These are phyloP conservation scores for Rhizophagus clarus DNA, from an alignment of 192 early-diverging fungal species.

Conservation along the genomic window DNA sequence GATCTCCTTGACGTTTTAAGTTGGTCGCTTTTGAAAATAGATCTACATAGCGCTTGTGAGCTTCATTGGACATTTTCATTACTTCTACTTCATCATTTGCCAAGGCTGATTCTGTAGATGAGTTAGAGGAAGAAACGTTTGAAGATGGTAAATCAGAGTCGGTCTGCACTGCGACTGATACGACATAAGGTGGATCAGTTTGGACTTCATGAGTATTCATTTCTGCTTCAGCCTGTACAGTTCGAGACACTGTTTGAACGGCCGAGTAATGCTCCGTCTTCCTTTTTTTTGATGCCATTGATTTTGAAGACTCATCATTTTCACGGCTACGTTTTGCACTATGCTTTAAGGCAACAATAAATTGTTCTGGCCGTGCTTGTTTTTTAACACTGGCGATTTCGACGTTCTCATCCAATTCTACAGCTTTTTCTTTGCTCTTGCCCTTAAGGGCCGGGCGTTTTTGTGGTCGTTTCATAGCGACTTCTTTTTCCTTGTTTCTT, in stretches of 20 bases:
- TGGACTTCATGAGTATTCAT: not conserved
- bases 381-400: not conserved
- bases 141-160: not conserved
- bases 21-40: not conserved
- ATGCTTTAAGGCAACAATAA: not conserved
- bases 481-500: not conserved
- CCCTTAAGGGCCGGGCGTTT: not conserved
- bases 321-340: not conserved
- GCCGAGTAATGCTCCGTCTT: not conserved
- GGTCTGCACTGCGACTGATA: not conserved
- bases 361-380: not conserved
- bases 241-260: not conserved
- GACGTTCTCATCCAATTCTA: not conserved
- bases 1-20: not conserved
- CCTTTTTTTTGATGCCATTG: not conserved
- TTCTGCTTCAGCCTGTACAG: not conserved
- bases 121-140: not conserved
- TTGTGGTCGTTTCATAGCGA: not conserved
- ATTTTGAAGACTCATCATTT: not conserved
- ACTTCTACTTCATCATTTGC: not conserved
- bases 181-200: not conserved
- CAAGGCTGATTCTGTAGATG: not conserved
- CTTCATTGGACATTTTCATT: not conserved
- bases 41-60: not conserved
- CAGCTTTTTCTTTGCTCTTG: not conserved